Percentiles rank a stretch among this genome's conserved stretches.
phyloP scores from a whole-genome alignment of 106 monocot species.

The Dendrobium huoshanense region DNA sequence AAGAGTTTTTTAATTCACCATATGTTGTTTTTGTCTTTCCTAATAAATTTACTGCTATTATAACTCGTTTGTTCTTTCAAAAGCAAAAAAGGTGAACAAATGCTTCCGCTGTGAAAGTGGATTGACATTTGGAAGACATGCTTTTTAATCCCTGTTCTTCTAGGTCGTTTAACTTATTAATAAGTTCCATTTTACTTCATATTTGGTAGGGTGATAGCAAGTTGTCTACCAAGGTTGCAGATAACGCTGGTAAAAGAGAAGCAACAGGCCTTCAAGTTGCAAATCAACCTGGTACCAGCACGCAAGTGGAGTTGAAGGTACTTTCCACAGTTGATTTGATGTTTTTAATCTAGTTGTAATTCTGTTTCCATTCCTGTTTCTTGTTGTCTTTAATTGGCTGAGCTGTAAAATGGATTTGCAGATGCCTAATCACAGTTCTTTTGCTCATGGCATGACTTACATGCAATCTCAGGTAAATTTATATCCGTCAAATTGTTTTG shows the following conservation, averaged over 20 bases:
- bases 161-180: not conserved
- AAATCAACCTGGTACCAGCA: conserved; percentile 7
- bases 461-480: conserved; percentile 9
- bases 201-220: conserved; percentile 4
- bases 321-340: not conserved
- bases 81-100: not conserved
- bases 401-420: not conserved
- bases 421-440: conserved; percentile 5
- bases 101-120: not conserved
- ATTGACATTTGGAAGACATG: not conserved
- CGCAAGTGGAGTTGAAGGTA: not conserved
- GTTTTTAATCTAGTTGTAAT: not conserved
- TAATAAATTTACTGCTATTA: not conserved
- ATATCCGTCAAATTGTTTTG: not conserved
- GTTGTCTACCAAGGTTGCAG: not conserved
- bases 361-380: not conserved
- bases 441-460: conserved; percentile 3
- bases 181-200: not conserved
- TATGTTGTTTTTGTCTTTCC: too few species aligned
- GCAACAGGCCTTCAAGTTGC: not conserved
- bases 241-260: not conserved
- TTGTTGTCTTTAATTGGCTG: not conserved
- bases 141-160: not conserved
- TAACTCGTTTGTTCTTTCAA: not conserved
- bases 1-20: too few species aligned